A percentile compares a stretch with the other conserved stretches of the same genome.
phyloP scores from a whole-genome alignment of 2,329 filamentous ascomycete genomes.

The Parascedosporium putredinis region DNA sequence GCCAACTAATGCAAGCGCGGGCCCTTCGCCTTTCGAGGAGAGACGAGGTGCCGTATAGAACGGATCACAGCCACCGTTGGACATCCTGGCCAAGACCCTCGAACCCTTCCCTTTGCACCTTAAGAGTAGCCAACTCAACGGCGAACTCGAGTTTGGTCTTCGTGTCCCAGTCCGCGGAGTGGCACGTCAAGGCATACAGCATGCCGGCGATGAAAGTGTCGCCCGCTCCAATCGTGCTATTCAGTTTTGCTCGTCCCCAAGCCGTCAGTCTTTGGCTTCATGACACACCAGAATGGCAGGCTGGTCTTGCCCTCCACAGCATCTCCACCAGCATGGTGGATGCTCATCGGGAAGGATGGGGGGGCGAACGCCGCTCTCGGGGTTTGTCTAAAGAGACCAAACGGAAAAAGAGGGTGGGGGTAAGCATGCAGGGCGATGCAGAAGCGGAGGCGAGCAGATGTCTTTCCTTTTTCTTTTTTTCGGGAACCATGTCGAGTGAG shows the following conservation, averaged over 20 bases:
- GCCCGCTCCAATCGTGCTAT: conserved; percentile 60
- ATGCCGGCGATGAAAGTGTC: conserved; percentile 68
- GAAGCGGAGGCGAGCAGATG: no score
- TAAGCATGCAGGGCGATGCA: no score
- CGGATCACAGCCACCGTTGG: neutral
- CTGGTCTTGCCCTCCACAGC: no score
- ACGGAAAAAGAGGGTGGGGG: neutral
- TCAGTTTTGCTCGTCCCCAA: conserved; percentile 1
- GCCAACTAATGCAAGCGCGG: no score
- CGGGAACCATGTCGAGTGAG: no score
- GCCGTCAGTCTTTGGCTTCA: neutral
- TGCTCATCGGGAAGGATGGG: neutral
- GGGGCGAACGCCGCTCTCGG: no score
- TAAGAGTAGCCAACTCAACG: conserved; percentile 55
- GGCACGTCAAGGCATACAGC: conserved; percentile 49
- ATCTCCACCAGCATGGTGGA: neutral
- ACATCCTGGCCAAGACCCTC: conserved; percentile 29
- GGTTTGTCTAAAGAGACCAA: no score
- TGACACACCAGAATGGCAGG: neutral
- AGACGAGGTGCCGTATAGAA: neutral
- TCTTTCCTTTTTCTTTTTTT: no score
- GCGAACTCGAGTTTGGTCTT: conserved; percentile 45
- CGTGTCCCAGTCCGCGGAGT: conserved; percentile 36
- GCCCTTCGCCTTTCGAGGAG: neutral
- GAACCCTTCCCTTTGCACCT: conserved; percentile 60